These are phyloP conservation scores for Ceratocystiopsis brevicomis DNA, from an alignment of 2,329 filamentous ascomycete genomes.

Conservation along the genomic window DNA sequence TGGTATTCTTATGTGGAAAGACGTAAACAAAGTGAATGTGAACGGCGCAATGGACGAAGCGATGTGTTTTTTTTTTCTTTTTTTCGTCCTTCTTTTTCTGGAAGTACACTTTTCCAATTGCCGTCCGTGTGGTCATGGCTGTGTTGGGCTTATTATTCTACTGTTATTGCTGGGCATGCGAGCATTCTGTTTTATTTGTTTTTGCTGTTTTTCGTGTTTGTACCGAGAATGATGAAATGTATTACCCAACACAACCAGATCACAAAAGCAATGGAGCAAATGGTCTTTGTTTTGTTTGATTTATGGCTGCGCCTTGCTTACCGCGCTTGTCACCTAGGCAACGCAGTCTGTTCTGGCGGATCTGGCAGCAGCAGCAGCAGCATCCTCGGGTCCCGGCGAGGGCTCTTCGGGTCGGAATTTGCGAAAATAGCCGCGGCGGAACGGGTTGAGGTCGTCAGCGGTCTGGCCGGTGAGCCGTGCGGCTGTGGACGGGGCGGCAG, in stretches of 20 bases:
- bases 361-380: too few species aligned
- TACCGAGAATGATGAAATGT: too few species aligned
- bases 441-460: slow-evolving; percentile 41
- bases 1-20: background rate
- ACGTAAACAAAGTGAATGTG: background rate
- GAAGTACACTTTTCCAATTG: background rate
- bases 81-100: slow-evolving; percentile 1
- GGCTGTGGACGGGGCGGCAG: slow-evolving; percentile 10
- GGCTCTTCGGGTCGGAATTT: slow-evolving; percentile 23
- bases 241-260: too few species aligned
- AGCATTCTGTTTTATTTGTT: background rate
- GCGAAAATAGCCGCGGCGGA: slow-evolving; percentile 38
- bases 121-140: too few species aligned
- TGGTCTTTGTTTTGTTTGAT: too few species aligned
- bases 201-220: background rate
- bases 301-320: too few species aligned
- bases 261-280: too few species aligned
- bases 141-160: background rate
- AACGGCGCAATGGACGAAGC: slow-evolving; percentile 1
- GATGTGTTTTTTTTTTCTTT: slow-evolving; percentile 9
- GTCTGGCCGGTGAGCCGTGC: slow-evolving; percentile 23
- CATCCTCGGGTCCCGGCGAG: too few species aligned
- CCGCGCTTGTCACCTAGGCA: too few species aligned
- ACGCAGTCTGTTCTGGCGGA: too few species aligned
- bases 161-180: slow-evolving; percentile 8